Evolutionary conservation across 768 basidiomycete genomes (phyloP), one percentile per base, ranked within the genome.

Genomic region (Kondoa subrosea): DNA sequence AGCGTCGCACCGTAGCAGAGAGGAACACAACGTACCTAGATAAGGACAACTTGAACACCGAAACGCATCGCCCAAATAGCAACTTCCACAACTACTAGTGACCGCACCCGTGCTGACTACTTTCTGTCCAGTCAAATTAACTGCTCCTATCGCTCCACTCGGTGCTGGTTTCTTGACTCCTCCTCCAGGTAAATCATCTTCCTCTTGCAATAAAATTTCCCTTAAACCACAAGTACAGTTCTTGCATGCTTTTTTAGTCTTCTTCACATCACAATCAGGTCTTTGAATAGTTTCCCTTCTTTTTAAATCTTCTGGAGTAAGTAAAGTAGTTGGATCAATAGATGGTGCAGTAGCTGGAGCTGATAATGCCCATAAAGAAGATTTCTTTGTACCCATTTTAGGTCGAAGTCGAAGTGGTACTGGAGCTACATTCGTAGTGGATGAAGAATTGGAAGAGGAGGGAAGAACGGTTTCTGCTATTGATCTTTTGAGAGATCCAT

Each of bases 11-110:
- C 26, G 30, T 32, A 16, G 30, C 59, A 26, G 17, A 50, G 63
- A 66, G 64, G 25, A 50, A 17, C n/a, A 25, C n/a, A 21, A 83
- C 88, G 69, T 72, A 96, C 93, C 93, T 58, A 89, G 81, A 78
- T 96, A 99, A 31, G 95, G 95, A 77, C 95, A 99, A 65, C 90
- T 85, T 27, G 86, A 87, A 78, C 95, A 99, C 75, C 95, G 81
- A 80, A 99, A 99, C 1, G 95, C 95, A 78, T 99, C 95, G 12
- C 95, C 95, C 40, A 97, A 80, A 81, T 89, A 97, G 81, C 95
- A 99, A 79, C 82, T 96, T 17, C 92, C 93, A 80, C 95, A 97
- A 75, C 89, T 91, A 76, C 91, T 93, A 66, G 91, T 96, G 40
- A 88, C 90, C 79, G 65, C 70, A 26, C 72, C 74, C n/a, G 72